Conservation (phyloP, 2,329 filamentous ascomycete species). For the Ascochyta fabae region DNA sequence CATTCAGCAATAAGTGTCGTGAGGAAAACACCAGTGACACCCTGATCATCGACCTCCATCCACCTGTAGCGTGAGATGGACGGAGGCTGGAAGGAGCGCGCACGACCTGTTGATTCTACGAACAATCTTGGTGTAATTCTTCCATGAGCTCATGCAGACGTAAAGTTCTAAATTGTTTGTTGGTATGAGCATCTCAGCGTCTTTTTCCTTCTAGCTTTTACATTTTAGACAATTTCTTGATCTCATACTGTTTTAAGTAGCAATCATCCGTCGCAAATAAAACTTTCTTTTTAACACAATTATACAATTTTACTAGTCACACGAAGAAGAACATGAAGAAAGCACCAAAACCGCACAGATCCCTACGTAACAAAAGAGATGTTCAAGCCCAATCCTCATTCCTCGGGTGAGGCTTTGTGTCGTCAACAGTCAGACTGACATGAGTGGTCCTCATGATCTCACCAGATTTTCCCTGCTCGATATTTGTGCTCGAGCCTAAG, state of each 20-base stretch:
- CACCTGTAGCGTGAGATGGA: not conserved
- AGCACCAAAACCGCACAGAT: not conserved
- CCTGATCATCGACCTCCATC: not conserved
- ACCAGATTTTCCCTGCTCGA: not conserved
- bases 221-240: not conserved
- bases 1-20: not conserved
- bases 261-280: not conserved
- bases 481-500: not conserved
- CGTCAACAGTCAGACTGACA: slow-evolving; percentile 6
- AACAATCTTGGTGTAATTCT: too few species aligned
- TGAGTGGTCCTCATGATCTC: slow-evolving; percentile 14
- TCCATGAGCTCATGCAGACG: too few species aligned
- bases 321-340: not conserved
- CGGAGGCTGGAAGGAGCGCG: too few species aligned
- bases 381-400: slow-evolving; percentile 1
- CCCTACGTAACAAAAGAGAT: not conserved
- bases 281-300: not conserved
- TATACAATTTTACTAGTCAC: not conserved
- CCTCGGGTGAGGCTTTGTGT: not conserved
- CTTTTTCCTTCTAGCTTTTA: not conserved
- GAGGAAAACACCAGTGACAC: too few species aligned
- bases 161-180: too few species aligned
- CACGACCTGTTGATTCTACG: too few species aligned
- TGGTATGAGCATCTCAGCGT: too few species aligned
- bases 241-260: not conserved